phyloP scores from a whole-genome alignment of 2,329 filamentous ascomycete species.

The Arthrinium phaeospermum region DNA sequence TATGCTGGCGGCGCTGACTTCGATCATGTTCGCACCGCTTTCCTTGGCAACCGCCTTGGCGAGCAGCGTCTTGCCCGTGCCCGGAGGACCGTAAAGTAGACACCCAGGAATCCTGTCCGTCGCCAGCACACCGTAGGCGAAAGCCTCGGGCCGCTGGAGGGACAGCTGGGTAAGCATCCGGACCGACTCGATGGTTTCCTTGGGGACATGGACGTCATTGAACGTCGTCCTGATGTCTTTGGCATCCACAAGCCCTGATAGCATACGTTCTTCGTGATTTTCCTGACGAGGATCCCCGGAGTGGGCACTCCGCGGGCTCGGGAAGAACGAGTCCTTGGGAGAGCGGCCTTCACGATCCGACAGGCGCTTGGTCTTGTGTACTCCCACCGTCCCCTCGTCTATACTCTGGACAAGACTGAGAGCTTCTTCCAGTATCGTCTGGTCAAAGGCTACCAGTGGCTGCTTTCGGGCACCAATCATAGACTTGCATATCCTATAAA shows the following conservation, averaged over 20 bases:
- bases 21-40: conserved; percentile 75
- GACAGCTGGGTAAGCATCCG: conserved; percentile 89
- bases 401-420: conserved; percentile 27
- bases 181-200: conserved; percentile 83
- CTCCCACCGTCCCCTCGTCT: conserved; percentile 32
- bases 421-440: conserved; percentile 28
- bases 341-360: conserved; percentile 37
- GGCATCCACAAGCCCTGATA: conserved; percentile 82
- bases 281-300: conserved; percentile 56
- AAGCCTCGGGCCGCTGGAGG: conserved; percentile 88
- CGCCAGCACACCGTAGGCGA: conserved; percentile 90
- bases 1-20: conserved; percentile 88
- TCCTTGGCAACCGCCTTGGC: conserved; percentile 74
- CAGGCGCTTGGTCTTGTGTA: conserved; percentile 49
- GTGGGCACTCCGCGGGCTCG: conserved; percentile 32
- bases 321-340: conserved; percentile 23
- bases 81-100: conserved; percentile 86
- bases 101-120: conserved; percentile 90
- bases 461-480: conserved; percentile 33
- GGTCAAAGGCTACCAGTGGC: conserved; percentile 20
- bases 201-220: conserved; percentile 80
- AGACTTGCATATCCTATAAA: conserved; percentile 36
- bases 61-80: conserved; percentile 75
- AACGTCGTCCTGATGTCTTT: conserved; percentile 87
- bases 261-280: conserved; percentile 80